Evolutionary conservation across 148 eudicot species (phyloP), one percentile per base, ranked within the genome.

Genomic region (Heliamphora exappendiculata): DNA sequence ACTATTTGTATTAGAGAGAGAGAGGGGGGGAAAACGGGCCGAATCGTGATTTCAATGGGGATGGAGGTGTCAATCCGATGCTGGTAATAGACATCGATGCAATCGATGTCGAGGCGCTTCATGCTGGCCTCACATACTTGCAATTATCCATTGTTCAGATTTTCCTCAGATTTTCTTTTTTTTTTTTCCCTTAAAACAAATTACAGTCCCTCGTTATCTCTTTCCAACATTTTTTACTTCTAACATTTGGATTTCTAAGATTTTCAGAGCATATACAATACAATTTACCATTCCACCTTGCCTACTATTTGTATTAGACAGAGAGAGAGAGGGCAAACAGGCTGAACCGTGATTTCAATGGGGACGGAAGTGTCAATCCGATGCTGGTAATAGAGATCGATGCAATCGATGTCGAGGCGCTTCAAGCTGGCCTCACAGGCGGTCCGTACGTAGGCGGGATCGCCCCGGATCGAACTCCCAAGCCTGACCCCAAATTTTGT

Each of bases 341-440:
- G 19, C 14, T 31, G n/a, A n/a, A 75, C 72, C 50, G 78, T 64
- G 60, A 50, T 14, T 75, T 75, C 78, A 49, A 75, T 75, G 29
- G 78, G 78, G 20, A 74, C 57, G 6, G 10, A 5, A 66, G 78
- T 19, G 41, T 75, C 78, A 0, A 75, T 63, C 29, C 78, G 70
- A 63, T 64, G 70, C 31, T 20, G 44, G 70, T 42, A 64, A 64
- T 64, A 63, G 55, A 64, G 67, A 34, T 63, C 78, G 12, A 75
- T 64, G 29, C 42, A 63, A 45, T 75, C 70, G 7, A 64, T 17
- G 31, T 47, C 47, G 2, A 62, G 78, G 20, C 58, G 63, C 59
- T 64, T 75, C 70, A 75, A 75, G 70, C 78, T 64, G 9, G 57
- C 78, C 51, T 75, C 78, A 12, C 60, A 75, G 19, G 78, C 57